phyloP scores from a whole-genome alignment of 2,329 filamentous ascomycete species.

The Fusarium praegraminearum region DNA sequence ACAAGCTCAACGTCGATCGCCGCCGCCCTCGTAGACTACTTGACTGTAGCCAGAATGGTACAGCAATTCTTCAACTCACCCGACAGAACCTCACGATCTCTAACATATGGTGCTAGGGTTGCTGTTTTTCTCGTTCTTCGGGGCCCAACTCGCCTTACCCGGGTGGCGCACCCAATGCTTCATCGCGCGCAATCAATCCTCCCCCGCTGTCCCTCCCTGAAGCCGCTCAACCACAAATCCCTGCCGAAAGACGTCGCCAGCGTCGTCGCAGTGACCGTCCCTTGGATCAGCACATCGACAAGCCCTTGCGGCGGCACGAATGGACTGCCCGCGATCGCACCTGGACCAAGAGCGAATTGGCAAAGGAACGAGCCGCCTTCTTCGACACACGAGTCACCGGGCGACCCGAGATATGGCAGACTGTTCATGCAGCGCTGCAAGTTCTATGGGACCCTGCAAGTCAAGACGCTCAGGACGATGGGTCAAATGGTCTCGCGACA shows the following conservation, averaged over 20 bases:
- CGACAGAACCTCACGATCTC: constrained; percentile 2
- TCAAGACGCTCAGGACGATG: constrained; percentile 53
- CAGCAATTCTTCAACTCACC: constrained; percentile 2
- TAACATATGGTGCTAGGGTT: constrained; percentile 58
- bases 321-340: constrained; percentile 72
- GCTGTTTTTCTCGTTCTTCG: constrained; percentile 67
- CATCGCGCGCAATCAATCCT: constrained; percentile 66
- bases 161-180: constrained; percentile 62
- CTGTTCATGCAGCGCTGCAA: constrained; percentile 75
- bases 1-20: constrained; percentile 26
- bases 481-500: constrained; percentile 64
- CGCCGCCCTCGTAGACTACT: constrained; percentile 6
- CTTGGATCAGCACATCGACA: constrained; percentile 75
- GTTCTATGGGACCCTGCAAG: constrained; percentile 71
- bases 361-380: constrained; percentile 81
- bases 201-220: constrained; percentile 52
- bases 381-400: constrained; percentile 91
- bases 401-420: constrained; percentile 82
- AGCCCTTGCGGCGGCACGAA: constrained; percentile 72
- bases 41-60: constrained; percentile 39
- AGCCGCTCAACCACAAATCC: constrained; percentile 39
- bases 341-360: constrained; percentile 78
- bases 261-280: constrained; percentile 54
- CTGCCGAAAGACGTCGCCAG: constrained; percentile 50
- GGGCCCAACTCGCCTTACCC: constrained; percentile 67